These are phyloP conservation scores for Diospyros kaki DNA, from an alignment of 148 eudicot genomes.

Conservation along the genomic window DNA sequence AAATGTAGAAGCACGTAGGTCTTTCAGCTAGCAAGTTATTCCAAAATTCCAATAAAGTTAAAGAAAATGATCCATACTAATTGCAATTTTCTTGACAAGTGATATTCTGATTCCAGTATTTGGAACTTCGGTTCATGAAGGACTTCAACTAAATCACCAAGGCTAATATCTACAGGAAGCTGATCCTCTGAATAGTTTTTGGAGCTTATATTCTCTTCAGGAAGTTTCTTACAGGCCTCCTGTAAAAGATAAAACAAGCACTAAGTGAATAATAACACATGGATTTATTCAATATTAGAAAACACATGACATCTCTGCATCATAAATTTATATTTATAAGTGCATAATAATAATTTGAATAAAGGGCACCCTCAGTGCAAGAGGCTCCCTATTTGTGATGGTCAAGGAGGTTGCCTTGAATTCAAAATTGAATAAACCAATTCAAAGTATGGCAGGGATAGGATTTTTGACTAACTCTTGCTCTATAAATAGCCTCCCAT, in stretches of 20 bases:
- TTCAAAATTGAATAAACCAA: too few species aligned
- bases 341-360: background rate
- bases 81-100: constrained; percentile 43
- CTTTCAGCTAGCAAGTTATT: background rate
- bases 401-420: too few species aligned
- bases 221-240: constrained; percentile 46
- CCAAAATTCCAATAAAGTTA: constrained; percentile 3
- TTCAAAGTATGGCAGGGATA: too few species aligned
- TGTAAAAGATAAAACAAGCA: constrained; percentile 20
- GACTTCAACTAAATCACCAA: constrained; percentile 46
- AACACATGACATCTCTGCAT: too few species aligned
- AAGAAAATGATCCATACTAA: constrained; percentile 42
- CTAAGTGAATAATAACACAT: background rate
- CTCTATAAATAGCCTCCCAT: too few species aligned
- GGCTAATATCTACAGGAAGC: constrained; percentile 20
- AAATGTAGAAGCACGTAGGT: background rate
- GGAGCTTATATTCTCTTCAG: constrained; percentile 19
- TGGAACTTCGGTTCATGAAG: constrained; percentile 45
- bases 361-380: too few species aligned
- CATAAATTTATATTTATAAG: too few species aligned
- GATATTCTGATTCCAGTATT: constrained; percentile 54
- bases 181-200: constrained; percentile 28
- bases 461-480: too few species aligned
- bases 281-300: too few species aligned
- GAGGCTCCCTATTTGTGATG: too few species aligned